A percentile compares a stretch with the other conserved stretches of the same genome.
phyloP scores from a whole-genome alignment of 164 flowering plant genomes.

The Stephania japonica region DNA sequence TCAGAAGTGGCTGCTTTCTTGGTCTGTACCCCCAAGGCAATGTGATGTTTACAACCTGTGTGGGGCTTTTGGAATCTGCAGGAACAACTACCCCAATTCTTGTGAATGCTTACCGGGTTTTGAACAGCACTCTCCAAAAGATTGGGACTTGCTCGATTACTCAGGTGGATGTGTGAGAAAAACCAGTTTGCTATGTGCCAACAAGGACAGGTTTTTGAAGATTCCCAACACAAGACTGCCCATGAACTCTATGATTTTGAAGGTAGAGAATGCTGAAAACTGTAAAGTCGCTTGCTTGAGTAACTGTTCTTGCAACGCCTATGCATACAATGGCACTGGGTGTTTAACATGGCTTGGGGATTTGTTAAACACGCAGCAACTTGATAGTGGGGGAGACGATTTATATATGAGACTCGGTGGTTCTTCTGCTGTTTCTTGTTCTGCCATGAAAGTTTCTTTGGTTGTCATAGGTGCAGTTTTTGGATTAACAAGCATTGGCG shows the following conservation, averaged over 20 bases:
- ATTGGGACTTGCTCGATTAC: slow-evolving; percentile 19
- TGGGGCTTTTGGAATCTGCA: slow-evolving; percentile 26
- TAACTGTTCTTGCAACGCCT: slow-evolving; percentile 35
- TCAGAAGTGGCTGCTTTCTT: slow-evolving; percentile 7
- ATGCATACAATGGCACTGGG: slow-evolving; percentile 10
- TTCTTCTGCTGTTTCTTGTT: not conserved
- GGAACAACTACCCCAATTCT: not conserved
- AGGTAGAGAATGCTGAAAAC: slow-evolving; percentile 6
- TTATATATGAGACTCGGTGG: slow-evolving; percentile 18
- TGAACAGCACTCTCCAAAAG: not conserved
- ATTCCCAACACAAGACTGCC: slow-evolving; percentile 13
- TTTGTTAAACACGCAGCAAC: slow-evolving; percentile 17
- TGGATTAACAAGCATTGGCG: slow-evolving; percentile 9
- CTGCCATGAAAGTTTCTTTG: not conserved
- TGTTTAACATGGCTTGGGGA: slow-evolving; percentile 30
- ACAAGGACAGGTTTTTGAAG: slow-evolving; percentile 7
- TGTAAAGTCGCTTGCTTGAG: slow-evolving; percentile 26
- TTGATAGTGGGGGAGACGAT: slow-evolving; percentile 12
- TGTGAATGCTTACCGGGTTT: slow-evolving; percentile 29
- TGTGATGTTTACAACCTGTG: slow-evolving; percentile 26
- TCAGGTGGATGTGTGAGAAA: slow-evolving; percentile 24
- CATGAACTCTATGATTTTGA: not conserved
- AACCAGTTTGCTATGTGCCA: slow-evolving; percentile 18
- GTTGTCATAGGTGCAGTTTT: slow-evolving; percentile 16
- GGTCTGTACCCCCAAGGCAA: slow-evolving; percentile 20